phyloP scores from a whole-genome alignment of 2,329 filamentous ascomycete genomes.

The Monilinia aucupariae region DNA sequence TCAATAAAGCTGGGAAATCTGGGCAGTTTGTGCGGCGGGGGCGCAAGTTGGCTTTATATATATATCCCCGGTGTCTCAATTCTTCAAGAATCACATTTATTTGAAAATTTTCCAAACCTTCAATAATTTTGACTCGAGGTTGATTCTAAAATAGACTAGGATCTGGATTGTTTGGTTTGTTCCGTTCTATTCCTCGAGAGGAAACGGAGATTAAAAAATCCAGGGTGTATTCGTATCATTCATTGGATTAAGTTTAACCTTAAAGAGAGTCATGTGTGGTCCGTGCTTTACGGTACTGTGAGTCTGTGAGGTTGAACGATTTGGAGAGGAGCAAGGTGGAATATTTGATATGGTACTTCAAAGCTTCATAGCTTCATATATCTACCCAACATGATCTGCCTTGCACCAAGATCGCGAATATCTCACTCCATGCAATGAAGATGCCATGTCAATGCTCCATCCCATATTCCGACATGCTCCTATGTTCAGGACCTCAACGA shows the following conservation, averaged over 20 bases:
- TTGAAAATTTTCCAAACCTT: not conserved
- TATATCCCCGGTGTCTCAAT: not conserved
- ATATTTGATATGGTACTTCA: not conserved
- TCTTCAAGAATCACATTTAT: conserved; percentile 12
- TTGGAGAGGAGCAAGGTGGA: no score
- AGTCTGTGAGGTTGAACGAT: no score
- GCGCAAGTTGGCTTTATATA: conserved; percentile 5
- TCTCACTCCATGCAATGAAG: not conserved
- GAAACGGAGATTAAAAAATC: conserved; percentile 10
- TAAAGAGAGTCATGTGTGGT: no score
- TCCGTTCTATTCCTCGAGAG: not conserved
- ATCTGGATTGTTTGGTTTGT: not conserved
- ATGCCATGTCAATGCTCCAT: not conserved
- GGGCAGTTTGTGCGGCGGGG: conserved; percentile 5
- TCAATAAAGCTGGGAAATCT: not conserved
- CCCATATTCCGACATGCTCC: not conserved
- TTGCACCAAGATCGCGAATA: not conserved
- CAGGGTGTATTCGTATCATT: not conserved
- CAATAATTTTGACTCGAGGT: not conserved
- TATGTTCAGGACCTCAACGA: not conserved
- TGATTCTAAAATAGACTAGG: not conserved
- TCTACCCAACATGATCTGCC: not conserved
- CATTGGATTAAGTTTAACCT: no score
- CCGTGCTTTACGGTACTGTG: not conserved
- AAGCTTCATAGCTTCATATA: not conserved